Conservation (phyloP, 257 asterid species). For the Solanum sitiens region DNA sequence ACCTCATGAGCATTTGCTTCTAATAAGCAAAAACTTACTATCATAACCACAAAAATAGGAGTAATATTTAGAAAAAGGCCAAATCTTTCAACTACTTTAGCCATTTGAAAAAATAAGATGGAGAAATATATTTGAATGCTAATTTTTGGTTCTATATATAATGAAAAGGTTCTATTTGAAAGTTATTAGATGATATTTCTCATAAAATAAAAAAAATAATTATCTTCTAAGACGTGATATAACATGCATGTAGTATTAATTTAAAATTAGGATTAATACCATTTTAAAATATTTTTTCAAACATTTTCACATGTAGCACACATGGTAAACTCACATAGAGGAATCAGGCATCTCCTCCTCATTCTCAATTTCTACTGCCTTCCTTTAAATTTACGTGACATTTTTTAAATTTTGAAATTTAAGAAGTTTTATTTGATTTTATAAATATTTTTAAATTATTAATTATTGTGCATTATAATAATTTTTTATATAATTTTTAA, state of each 20-base stretch:
- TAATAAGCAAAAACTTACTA: neutral
- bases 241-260: neutral
- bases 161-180: neutral
- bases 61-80: neutral
- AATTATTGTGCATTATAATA: too few species aligned
- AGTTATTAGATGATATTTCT: neutral
- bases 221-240: neutral
- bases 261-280: neutral
- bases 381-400: neutral
- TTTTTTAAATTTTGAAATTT: rapidly evolving
- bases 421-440: neutral
- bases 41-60: neutral
- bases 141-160: neutral
- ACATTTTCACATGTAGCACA: neutral
- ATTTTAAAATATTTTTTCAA: neutral
- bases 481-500: rapidly evolving
- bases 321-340: neutral
- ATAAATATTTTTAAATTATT: too few species aligned
- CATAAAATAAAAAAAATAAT: neutral
- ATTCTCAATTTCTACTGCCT: neutral
- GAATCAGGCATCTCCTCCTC: neutral
- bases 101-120: neutral
- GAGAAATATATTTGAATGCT: neutral
- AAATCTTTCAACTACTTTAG: neutral
- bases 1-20: neutral